Base-by-base conservation (phyloP, 768 basidiomycete genomes). In the Boletus barrowsii region DNA sequence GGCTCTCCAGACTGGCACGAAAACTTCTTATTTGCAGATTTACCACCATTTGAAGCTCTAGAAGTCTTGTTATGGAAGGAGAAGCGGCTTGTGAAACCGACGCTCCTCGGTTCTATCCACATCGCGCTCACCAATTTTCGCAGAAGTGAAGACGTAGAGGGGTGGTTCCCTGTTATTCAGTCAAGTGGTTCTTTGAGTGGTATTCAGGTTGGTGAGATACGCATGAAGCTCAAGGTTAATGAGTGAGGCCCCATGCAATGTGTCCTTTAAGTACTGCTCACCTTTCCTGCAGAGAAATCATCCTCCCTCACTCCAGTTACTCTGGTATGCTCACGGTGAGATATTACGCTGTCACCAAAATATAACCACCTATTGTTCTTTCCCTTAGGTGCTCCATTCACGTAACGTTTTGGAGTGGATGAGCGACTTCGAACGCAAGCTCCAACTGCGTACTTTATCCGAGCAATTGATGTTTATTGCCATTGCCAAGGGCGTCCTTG, bases 1-100 rank as follows among this genome's bases (percentile, higher is more conserved):
- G 83, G 80, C 36, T 79, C 79, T 41, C 83, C 86, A 0, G 85
- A 90, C 64, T 95, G 93, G 93, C 87, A 90, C 58, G 93, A 95
- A 71, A 75, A 64, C 40, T 93, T 95, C 66, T 67, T 72, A 20
- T 86, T 92, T 58, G 67, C 83, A 1, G 90, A 92, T 63, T 72
- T 94, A 26, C 90, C 92, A 17, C 88, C 88, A 0, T 91, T 92
- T 62, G 82, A 84, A 55, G 79, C 78, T 30, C 71, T 94, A 40
- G 83, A 84, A 48, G 73, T 94, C 55, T 69, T 80, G 36, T 74
- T 94, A 20, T 88, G 81, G 80, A 79, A 79, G 53, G 87, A 87
- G 71, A 88, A 83, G 73, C 83, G 80, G 59, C 67, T 79, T 26
- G 66, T 74, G 61, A 88, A 83, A 65, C 80, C 84, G 5, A 58